Base-by-base conservation (phyloP, 208 protist species). In the Acanthamoeba royreba region DNA sequence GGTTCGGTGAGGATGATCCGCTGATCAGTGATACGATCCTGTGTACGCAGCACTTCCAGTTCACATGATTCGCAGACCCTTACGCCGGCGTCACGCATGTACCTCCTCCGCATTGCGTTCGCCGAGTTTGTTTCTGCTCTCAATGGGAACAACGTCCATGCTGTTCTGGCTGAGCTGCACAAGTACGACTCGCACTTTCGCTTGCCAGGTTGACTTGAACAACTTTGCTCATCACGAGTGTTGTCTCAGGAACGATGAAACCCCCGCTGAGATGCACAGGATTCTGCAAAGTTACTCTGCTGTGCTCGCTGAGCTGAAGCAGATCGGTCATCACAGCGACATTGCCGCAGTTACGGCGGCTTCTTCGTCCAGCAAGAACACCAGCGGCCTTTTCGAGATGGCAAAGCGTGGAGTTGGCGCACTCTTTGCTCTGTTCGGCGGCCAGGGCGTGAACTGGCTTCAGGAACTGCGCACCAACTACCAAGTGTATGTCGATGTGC, bases 391-490 rank as follows among this genome's bases (percentile, higher is more conserved):
- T n/a, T 63, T 93, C 15, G 49, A 47, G 19, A 33, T 89, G 47
- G 74, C 61, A 33, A 91, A 86, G 53, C 5, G 11, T 25, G 8
- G 79, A 33, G n/a, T 35, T 1, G 91, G 28, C 13, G 91, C 74
- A 9, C 58, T 93, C 38, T 93, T 93, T 89, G 91, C 74, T 4
- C 35, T 89, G 49, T 93, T 93, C 28, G 69, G 69, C 49, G 92
- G 92, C 9, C 92, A 94, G 86, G 92, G 85, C 52, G 79, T 72
- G 28, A 66, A 58, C 35, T 94, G 86, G 85, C 92, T 94, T 19
- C 42, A 25, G n/a, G 92, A 94, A 87, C 86, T 94, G 58, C 38
- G 86, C 52, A 92, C 81, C 43, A 91, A 83, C 58, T 93, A 93
- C 28, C n/a, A 46, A 25, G 49, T 74, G 28, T 94, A 94, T 33